A percentile compares a stretch with the other conserved stretches of the same genome.
Evolutionary conservation across 306 rosid species (phyloP).

Genomic region (Corylus americana): DNA sequence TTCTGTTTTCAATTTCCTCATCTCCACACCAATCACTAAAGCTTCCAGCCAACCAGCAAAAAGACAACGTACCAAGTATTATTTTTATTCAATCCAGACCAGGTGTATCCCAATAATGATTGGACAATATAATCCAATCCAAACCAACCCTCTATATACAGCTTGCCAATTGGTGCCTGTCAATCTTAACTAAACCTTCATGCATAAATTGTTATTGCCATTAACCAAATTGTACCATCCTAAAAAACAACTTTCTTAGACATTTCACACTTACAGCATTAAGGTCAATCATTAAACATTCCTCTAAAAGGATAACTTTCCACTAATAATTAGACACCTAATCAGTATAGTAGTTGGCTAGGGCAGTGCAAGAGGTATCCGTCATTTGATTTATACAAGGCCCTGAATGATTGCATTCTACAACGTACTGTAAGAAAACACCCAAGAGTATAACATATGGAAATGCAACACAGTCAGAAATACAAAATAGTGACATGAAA

Average conservation of each 20-base stretch:
- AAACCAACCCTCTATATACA: not conserved
- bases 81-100: not conserved
- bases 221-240: not conserved
- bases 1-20: not conserved
- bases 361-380: conserved; percentile 1
- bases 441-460: conserved; percentile 1
- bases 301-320: not conserved
- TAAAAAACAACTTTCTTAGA: not conserved
- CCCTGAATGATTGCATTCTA: no score
- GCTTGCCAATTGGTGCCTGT: not conserved
- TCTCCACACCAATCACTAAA: not conserved
- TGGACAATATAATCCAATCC: not conserved
- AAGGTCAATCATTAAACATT: not conserved
- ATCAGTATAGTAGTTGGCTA: not conserved
- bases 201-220: not conserved
- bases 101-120: not conserved
- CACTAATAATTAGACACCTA: conserved; percentile 16
- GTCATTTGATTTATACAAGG: not conserved
- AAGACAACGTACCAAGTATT: not conserved
- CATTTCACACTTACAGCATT: not conserved
- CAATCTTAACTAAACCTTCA: not conserved
- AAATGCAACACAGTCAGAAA: conserved; percentile 14
- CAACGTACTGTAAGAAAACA: not conserved
- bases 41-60: not conserved
- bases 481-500: conserved; percentile 4